Evolutionary conservation across 1,284 basidiomycete species (phyloP).

Genomic region (Boletellus deceptivus): DNA sequence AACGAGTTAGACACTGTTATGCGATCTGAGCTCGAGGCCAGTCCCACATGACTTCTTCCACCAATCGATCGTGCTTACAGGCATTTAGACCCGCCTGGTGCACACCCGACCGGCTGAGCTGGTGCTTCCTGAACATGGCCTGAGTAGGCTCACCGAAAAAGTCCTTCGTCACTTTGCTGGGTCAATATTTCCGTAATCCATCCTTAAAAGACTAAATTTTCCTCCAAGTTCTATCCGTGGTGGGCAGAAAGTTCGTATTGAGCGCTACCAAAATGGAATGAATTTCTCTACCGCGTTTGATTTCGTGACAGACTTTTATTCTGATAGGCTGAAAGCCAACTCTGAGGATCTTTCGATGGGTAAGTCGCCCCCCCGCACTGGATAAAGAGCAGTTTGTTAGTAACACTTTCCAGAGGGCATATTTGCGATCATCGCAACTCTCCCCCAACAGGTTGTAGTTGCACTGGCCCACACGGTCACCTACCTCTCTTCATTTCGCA

Average conservation of each 20-base stretch:
- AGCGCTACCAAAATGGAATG: constrained; percentile 59
- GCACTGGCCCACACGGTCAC: constrained; percentile 77
- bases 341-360: constrained; percentile 52
- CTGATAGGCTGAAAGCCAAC: constrained; percentile 45
- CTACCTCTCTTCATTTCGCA: constrained; percentile 74
- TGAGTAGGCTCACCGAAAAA: constrained; percentile 78
- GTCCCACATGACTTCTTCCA: constrained; percentile 9
- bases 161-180: constrained; percentile 71
- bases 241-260: constrained; percentile 57
- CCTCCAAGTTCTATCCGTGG: constrained; percentile 41
- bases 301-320: constrained; percentile 72
- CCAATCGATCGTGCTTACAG: constrained; percentile 3
- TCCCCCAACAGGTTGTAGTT: constrained; percentile 72
- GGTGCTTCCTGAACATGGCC: constrained; percentile 57
- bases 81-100: constrained; percentile 69
- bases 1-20: constrained; percentile 63
- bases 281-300: constrained; percentile 74
- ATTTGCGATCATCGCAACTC: constrained; percentile 64
- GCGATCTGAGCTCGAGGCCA: constrained; percentile 83
- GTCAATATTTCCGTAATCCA: constrained; percentile 36
- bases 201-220: constrained; percentile 11
- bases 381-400: background rate
- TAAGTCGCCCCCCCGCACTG: constrained; percentile 18
- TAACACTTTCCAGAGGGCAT: constrained; percentile 42
- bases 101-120: constrained; percentile 86